Evolutionary conservation across 2,329 filamentous ascomycete genomes (phyloP), one percentile per base, ranked within the genome.

Genomic region (Calonectria honghensis): DNA sequence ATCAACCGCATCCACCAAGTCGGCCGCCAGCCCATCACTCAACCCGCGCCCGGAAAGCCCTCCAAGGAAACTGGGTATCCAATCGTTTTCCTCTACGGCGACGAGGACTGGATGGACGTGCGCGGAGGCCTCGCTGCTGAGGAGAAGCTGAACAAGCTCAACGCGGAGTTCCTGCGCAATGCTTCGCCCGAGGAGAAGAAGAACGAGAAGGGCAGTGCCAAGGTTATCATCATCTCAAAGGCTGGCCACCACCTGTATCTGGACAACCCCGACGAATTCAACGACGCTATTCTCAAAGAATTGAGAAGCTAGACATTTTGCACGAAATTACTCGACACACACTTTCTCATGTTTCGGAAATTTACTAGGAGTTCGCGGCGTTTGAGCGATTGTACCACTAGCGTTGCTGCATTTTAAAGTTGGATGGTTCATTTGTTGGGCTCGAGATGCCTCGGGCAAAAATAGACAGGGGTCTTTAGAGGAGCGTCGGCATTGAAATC

Each of bases 31-130:
- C 78, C 85, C 6, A 83, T 91, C 74, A 35, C 37, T 9, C 35
- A 63, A 7, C 77, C 80, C 59, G 79, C 78, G 4, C 73, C 81
- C 6, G 77, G 82, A 6, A 79, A 78, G 32, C 75, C 73, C 4
- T 73, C 79, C 48, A 84, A 82, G 71, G 90, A 92, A 79, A 94
- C 90, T 0, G 96, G 96, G 1, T 88, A 95, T 65, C 96, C 97
- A 0, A 88, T 98, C 45, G 91, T 98, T 9, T 91, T 98, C 82
- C 96, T 98, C 94, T 99, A 99, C 82, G 97, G 97, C 76, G 96
- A 98, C 80, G 93, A 97, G 82, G 97, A 99, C 87, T 99, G 97
- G 97, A 99, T 99, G 97, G 97, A 98, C 79, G 93, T 97, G 13
- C 92, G 92, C 0, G 97, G 96, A 31, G 97, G 97, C 0, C 91